Evolutionary conservation across 2,329 filamentous ascomycete genomes (phyloP).

Genomic region (Ceratocystis cacaofunesta): DNA sequence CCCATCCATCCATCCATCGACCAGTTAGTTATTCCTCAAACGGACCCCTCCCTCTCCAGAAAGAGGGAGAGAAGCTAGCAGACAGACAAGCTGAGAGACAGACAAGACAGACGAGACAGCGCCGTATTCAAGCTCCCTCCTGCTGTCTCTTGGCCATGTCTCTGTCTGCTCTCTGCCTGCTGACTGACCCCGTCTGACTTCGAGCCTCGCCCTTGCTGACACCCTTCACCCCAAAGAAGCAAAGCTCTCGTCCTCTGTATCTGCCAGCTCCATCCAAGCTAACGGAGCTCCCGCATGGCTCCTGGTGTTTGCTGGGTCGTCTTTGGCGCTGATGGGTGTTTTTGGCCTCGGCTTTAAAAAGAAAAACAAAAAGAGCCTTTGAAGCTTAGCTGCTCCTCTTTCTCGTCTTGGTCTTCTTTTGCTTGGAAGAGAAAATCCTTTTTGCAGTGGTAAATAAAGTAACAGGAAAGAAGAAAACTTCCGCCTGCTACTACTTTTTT

Average conservation of each 20-base stretch:
- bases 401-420: not conserved
- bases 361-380: too few relatives aligned
- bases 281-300: not conserved
- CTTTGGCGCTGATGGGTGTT: not conserved
- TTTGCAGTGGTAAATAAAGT: too few relatives aligned
- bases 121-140: not conserved
- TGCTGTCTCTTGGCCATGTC: not conserved
- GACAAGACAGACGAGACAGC: not conserved
- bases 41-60: not conserved
- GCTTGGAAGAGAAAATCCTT: not conserved
- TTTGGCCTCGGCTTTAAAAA: not conserved
- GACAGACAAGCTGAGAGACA: not conserved
- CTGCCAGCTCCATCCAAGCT: not conserved
- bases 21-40: not conserved
- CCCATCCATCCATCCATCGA: not conserved
- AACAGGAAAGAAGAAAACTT: too few relatives aligned
- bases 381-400: too few relatives aligned
- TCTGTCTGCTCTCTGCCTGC: not conserved
- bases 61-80: not conserved
- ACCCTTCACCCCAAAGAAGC: not conserved
- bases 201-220: not conserved
- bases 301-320: too few relatives aligned
- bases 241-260: not conserved
- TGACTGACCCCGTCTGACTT: not conserved
- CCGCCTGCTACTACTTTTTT: not conserved